Evolutionary conservation across 2,329 filamentous ascomycete genomes (phyloP).

Genomic region (Aspergillus sp.): DNA sequence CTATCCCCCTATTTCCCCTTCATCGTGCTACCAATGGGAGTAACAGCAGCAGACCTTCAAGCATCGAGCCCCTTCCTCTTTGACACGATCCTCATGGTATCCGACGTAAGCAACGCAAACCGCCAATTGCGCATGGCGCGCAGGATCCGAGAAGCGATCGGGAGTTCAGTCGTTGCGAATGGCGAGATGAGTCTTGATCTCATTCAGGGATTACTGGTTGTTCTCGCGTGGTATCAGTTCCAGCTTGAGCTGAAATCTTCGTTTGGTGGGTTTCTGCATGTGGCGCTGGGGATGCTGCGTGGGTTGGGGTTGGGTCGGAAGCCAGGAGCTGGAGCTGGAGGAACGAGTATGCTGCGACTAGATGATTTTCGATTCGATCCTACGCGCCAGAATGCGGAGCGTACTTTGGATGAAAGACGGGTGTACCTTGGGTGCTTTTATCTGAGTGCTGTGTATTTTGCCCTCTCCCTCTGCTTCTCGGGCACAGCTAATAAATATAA

Average conservation of each 20-base stretch:
- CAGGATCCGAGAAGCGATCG: slow-evolving; percentile 38
- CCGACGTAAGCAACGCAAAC: slow-evolving; percentile 16
- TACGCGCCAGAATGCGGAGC: slow-evolving; percentile 24
- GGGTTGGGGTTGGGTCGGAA: slow-evolving; percentile 43
- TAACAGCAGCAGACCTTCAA: slow-evolving; percentile 25
- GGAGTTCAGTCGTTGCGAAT: slow-evolving; percentile 49
- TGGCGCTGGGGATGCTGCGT: slow-evolving; percentile 54
- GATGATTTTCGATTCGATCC: not conserved
- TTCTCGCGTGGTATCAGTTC: slow-evolving; percentile 49
- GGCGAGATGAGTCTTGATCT: slow-evolving; percentile 50
- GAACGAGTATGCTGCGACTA: not conserved
- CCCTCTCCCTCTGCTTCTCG: not conserved
- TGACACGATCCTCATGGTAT: slow-evolving; percentile 27
- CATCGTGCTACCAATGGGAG: slow-evolving; percentile 23
- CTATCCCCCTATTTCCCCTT: slow-evolving; percentile 35
- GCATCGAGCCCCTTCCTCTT: slow-evolving; percentile 30
- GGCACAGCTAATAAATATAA: not conserved
- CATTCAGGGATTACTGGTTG: slow-evolving; percentile 54
- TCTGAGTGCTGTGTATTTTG: slow-evolving; percentile 56
- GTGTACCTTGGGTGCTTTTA: slow-evolving; percentile 60
- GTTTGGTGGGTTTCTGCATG: slow-evolving; percentile 55
- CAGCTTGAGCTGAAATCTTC: slow-evolving; percentile 40
- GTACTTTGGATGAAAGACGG: slow-evolving; percentile 59
- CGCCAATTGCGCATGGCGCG: slow-evolving; percentile 23
- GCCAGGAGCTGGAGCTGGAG: not conserved